Conservation (phyloP, 768 basidiomycete genomes). For the Lactarius trivialis region DNA sequence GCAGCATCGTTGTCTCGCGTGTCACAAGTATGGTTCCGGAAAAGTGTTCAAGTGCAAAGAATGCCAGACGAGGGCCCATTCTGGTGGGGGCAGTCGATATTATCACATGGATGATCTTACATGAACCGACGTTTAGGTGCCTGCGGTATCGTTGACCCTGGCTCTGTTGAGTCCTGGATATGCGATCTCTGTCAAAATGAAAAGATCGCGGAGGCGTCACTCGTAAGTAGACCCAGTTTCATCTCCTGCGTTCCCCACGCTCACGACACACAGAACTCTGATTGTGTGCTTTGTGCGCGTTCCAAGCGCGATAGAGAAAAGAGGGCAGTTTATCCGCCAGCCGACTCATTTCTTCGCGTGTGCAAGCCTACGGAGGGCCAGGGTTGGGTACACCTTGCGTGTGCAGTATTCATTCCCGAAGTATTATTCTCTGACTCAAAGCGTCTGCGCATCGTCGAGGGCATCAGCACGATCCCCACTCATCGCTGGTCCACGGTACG, state of each 20-base stretch:
- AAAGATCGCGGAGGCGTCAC: slow-evolving; percentile 70
- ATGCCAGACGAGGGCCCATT: slow-evolving; percentile 75
- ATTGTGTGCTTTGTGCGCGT: slow-evolving; percentile 81
- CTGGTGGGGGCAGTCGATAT: slow-evolving; percentile 44
- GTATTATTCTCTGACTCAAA: slow-evolving; percentile 72
- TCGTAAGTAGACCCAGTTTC: slow-evolving; percentile 43
- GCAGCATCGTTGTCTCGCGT: slow-evolving; percentile 68
- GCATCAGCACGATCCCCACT: slow-evolving; percentile 64
- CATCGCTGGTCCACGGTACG: slow-evolving; percentile 71
- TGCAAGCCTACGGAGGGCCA: slow-evolving; percentile 91
- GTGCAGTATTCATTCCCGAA: slow-evolving; percentile 83
- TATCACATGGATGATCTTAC: neutral
- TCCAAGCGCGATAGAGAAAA: slow-evolving; percentile 41
- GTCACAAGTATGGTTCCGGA: slow-evolving; percentile 68
- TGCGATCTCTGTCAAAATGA: slow-evolving; percentile 88
- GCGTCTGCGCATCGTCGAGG: slow-evolving; percentile 76
- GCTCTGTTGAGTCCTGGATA: slow-evolving; percentile 64
- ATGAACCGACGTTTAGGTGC: slow-evolving; percentile 37
- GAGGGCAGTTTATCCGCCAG: slow-evolving; percentile 41
- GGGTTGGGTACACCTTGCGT: slow-evolving; percentile 87
- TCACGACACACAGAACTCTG: slow-evolving; percentile 50
- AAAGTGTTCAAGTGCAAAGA: slow-evolving; percentile 78
- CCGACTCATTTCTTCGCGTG: slow-evolving; percentile 63
- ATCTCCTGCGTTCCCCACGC: slow-evolving; percentile 7
- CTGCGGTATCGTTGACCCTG: slow-evolving; percentile 62